Evolutionary conservation across 768 basidiomycete species (phyloP), one percentile per base, ranked within the genome.

Genomic region (Leccinum subgranulosum): DNA sequence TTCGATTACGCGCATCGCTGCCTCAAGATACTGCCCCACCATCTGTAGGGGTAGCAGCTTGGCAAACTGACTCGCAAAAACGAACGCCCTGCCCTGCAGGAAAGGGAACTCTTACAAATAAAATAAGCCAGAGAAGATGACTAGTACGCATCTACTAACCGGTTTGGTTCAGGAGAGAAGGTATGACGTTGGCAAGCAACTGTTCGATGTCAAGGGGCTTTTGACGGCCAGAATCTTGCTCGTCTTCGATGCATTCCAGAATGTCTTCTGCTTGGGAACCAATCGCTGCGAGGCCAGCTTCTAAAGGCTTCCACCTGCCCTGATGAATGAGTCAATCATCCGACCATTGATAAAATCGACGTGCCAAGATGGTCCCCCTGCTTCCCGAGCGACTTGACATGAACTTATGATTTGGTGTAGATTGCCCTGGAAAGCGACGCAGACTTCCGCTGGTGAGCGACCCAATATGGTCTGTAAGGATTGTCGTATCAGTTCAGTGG

Each of bases 21-120:
- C 92, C 23, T 90, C 85, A 33, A 98, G 77, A 68, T 98, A 98
- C 66, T 94, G 92, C 1, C 84, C 83, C 1, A 91, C 86, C 49
- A 94, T 78, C 55, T 84, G 78, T 12, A 80, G 64, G 0, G 93
- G 88, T 5, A 98, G 78, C 10, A 88, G 73, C 62, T 84, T 83
- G 1, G 90, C 81, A 67, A 85, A 98, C 66, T 94, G 88, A 66
- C 92, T 94, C 3, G 94, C 93, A 63, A 98, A 95, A 47, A 98
- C 92, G 59, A 98, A 97, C 0, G 86, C 91, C 59, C 97, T 82
- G 11, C 96, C 97, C 74, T 98, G 96, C 28, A 99, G 73, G 82
- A 98, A 99, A 0, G 94, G 94, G 55, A 80, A 81, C 23, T 92
- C 95, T 96, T 28, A 25, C 27, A 39, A 14, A 46, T 5, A 12